Conservation (phyloP, 2,329 filamentous ascomycete species). For the Talaromyces sp. region DNA sequence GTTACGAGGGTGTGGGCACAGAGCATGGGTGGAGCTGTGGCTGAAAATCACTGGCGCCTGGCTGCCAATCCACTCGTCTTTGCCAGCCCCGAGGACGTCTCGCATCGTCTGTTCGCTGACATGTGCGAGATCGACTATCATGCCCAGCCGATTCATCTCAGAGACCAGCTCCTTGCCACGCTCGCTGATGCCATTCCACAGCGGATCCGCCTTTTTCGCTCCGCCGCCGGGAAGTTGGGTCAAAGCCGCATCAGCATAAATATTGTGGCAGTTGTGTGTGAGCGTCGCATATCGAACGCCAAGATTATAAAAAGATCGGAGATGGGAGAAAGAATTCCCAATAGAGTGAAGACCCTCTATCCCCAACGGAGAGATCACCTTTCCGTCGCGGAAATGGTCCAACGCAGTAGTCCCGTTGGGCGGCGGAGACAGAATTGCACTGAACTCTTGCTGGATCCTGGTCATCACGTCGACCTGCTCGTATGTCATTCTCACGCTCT, state of each 20-base stretch:
- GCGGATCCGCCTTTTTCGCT: constrained; percentile 32
- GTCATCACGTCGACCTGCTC: constrained; percentile 33
- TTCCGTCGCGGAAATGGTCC: constrained; percentile 53
- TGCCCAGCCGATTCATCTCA: constrained; percentile 92
- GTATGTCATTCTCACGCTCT: constrained; percentile 35
- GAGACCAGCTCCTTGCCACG: constrained; percentile 62
- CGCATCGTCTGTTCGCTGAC: constrained; percentile 74
- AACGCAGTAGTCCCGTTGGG: constrained; percentile 57
- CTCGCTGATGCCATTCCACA: constrained; percentile 61
- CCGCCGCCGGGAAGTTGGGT: constrained; percentile 28
- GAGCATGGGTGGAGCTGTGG: constrained; percentile 71
- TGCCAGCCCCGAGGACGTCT: constrained; percentile 63
- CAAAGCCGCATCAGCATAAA: constrained; percentile 78
- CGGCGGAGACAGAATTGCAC: constrained; percentile 48
- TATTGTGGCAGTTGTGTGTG: constrained; percentile 91
- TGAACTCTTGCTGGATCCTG: constrained; percentile 28
- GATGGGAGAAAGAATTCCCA: constrained; percentile 63
- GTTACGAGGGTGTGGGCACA: constrained; percentile 87
- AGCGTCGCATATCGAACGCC: constrained; percentile 85
- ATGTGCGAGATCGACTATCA: constrained; percentile 89
- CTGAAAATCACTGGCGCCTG: constrained; percentile 81
- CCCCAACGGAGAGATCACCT: constrained; percentile 70
- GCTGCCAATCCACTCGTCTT: constrained; percentile 62
- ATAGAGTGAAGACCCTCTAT: constrained; percentile 92
- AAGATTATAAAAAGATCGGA: constrained; percentile 68